These are phyloP conservation scores for Metschnikowia orientalis DNA, from an alignment of 805 yeast genomes.

Conservation along the genomic window DNA sequence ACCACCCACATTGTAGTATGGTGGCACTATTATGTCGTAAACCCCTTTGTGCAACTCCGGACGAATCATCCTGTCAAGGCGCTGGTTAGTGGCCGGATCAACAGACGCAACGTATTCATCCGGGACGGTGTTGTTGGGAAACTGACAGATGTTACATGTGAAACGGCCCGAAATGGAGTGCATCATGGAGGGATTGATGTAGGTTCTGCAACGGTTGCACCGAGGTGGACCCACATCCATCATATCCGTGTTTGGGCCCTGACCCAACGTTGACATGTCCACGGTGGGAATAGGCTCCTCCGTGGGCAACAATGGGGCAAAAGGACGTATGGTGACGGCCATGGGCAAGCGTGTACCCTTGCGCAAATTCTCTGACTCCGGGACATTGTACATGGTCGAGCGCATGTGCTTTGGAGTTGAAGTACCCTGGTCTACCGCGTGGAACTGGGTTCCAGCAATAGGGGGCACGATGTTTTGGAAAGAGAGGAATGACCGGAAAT, in stretches of 20 bases:
- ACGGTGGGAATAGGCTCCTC: conserved; percentile 64
- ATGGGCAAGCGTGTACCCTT: conserved; percentile 71
- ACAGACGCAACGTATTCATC: conserved; percentile 60
- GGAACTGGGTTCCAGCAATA: conserved; percentile 65
- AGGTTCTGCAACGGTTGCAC: conserved; percentile 88
- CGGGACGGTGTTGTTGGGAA: conserved; percentile 62
- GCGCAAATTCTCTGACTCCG: conserved; percentile 66
- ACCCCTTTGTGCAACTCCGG: conserved; percentile 82
- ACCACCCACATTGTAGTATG: conserved; percentile 57
- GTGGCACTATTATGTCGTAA: conserved; percentile 79
- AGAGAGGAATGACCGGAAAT: conserved; percentile 53
- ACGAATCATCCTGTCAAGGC: conserved; percentile 58
- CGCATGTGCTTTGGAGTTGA: conserved; percentile 78
- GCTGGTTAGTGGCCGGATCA: conserved; percentile 51
- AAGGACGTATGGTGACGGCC: conserved; percentile 78
- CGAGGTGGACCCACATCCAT: conserved; percentile 67
- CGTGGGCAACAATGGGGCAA: conserved; percentile 54
- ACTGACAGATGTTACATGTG: conserved; percentile 83
- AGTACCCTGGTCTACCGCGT: conserved; percentile 75
- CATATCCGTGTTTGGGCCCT: conserved; percentile 19
- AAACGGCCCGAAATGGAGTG: conserved; percentile 59
- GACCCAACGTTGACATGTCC: conserved; percentile 48
- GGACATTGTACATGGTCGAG: conserved; percentile 77
- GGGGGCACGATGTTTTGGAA: conserved; percentile 82
- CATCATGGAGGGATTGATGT: conserved; percentile 79